Evolutionary conservation across 108 stramenopile genomes (phyloP), one percentile per base, ranked within the genome.

Genomic region (Aureococcus anophagefferens): DNA sequence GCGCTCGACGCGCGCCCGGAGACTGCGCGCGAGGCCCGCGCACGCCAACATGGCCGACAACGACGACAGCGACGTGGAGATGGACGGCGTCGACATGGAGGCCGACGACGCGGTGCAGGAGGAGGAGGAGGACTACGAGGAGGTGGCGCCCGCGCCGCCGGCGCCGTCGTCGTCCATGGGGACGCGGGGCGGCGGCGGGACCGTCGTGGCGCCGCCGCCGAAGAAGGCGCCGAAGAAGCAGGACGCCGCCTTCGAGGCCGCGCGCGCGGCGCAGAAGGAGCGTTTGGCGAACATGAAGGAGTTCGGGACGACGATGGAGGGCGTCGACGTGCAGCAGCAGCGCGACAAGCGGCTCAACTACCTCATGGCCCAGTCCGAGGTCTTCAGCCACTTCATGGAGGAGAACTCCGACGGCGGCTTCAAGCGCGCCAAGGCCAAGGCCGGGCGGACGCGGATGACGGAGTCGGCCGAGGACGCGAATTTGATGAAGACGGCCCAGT

Each of bases 401-500:
- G 91, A 90, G 87, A 76, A 75, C 73, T 67, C 29, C 31, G 59
- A 32, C 30, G 73, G 85, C 4, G 89, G 83, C 18, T 76, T 82
- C 31, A 64, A 5, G 17, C 63, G 33, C 16, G 37, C 34, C 16
- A 84, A 82, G 59, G 40, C 5, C 17, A 70, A 68, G 63, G 80
- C 79, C 37, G 62, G 35, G 13, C 82, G 79, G 30, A 35, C 25
- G 63, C 92, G 96, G 35, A 86, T 95, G 84, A 92, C 93, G 40
- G 97, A 98, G 76, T 91, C 88, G 36, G 95, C 94, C 78, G 98
- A 99, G 80, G 98, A 99, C 81, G 94, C 90, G 33, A 85, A 88
- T 69, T 74, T 99, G 62, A 86, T 99, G 82, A 90, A 91, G 63
- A 85, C 91, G 11, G 91, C 95, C 28, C 77, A 86, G 33, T 88